Conservation (phyloP, 2,329 filamentous ascomycete species). For the Cadophora luteo-olivacea region DNA sequence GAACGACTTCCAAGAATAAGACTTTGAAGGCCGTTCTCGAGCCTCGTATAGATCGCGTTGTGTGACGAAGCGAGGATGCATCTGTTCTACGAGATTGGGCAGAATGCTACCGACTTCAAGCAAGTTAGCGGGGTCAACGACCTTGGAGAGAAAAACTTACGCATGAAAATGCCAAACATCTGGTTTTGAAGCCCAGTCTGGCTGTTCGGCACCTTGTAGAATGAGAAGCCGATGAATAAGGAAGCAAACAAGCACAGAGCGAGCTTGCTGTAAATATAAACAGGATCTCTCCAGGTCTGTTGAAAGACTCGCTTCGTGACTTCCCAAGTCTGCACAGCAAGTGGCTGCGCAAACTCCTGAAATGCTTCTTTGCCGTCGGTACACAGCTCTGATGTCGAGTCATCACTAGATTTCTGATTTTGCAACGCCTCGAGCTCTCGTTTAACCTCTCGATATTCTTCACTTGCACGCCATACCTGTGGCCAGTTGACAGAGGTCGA, state of each 20-base stretch:
- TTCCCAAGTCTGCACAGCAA: conserved; percentile 58
- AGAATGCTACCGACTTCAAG: conserved; percentile 66
- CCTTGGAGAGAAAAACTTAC: conserved; percentile 61
- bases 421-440: conserved; percentile 59
- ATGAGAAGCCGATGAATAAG: conserved; percentile 72
- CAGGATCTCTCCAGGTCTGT: conserved; percentile 71
- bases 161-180: conserved; percentile 80
- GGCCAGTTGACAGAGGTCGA: conserved; percentile 68
- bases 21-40: conserved; percentile 79
- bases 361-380: conserved; percentile 38
- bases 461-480: conserved; percentile 63
- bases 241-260: conserved; percentile 35
- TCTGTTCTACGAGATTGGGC: conserved; percentile 76
- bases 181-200: conserved; percentile 72
- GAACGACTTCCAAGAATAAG: conserved; percentile 74
- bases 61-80: conserved; percentile 73
- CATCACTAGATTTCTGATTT: conserved; percentile 42
- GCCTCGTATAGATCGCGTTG: conserved; percentile 64
- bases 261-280: conserved; percentile 55
- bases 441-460: conserved; percentile 49
- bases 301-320: conserved; percentile 66
- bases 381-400: conserved; percentile 55
- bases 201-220: conserved; percentile 65
- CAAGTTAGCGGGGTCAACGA: conserved; percentile 56
- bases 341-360: conserved; percentile 68